Percentiles rank a stretch among this genome's conserved stretches.
phyloP scores from a whole-genome alignment of 306 rosid genomes.

The Trifolium repens region DNA sequence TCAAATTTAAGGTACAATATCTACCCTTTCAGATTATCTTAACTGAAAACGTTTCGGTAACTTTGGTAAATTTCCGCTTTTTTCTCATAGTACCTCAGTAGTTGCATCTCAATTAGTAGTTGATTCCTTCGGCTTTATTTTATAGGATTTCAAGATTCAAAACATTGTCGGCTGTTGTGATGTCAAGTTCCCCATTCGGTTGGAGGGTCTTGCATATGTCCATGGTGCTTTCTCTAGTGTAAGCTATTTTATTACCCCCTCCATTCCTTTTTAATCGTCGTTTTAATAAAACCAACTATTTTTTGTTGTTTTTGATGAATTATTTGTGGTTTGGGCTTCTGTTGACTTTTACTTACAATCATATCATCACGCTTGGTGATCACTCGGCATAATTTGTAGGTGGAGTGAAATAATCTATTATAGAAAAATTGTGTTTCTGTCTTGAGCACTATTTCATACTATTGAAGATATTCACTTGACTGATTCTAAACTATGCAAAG shows the following conservation, averaged over 20 bases:
- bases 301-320: too few relatives aligned
- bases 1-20: constrained; percentile 74
- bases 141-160: constrained; percentile 79
- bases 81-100: background rate
- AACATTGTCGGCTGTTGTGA: constrained; percentile 93
- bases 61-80: background rate
- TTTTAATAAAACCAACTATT: too few relatives aligned
- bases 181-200: constrained; percentile 91
- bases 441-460: background rate
- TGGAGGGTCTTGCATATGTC: constrained; percentile 87
- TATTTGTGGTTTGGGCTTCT: background rate
- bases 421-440: constrained; percentile 6
- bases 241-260: constrained; percentile 40
- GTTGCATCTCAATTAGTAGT: constrained; percentile 2
- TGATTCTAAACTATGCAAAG: background rate
- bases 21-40: background rate
- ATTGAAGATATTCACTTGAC: constrained; percentile 3
- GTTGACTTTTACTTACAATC: background rate
- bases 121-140: constrained; percentile 1
- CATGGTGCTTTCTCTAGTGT: constrained; percentile 94
- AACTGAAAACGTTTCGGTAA: background rate
- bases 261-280: background rate
- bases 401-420: background rate
- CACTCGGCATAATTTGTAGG: background rate
- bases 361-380: background rate